These are phyloP conservation scores for Termitomyces sp. DNA, from an alignment of 768 basidiomycete species.

Conservation along the genomic window DNA sequence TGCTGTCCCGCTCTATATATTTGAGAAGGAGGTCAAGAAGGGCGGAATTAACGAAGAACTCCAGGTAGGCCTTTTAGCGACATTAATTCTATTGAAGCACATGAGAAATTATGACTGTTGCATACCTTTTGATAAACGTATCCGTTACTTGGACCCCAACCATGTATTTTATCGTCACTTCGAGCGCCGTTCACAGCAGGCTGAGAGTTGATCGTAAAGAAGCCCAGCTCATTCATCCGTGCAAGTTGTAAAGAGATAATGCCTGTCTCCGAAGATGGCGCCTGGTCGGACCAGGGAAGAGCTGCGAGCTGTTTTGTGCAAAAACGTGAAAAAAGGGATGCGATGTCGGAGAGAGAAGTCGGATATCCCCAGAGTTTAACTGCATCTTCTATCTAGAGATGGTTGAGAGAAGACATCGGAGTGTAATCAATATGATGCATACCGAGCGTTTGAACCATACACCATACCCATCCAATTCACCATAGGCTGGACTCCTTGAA, in stretches of 20 bases:
- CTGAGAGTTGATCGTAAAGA: constrained; percentile 96
- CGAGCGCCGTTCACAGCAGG: constrained; percentile 88
- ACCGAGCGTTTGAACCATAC: constrained; percentile 89
- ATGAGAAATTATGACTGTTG: not conserved
- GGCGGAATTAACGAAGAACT: constrained; percentile 84
- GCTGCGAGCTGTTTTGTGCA: constrained; percentile 68
- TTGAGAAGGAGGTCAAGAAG: constrained; percentile 69
- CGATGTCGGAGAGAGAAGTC: constrained; percentile 55
- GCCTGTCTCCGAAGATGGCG: constrained; percentile 77
- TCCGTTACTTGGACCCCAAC: constrained; percentile 93
- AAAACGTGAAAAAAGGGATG: constrained; percentile 77
- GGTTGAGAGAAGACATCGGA: constrained; percentile 6
- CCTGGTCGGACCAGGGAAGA: constrained; percentile 93
- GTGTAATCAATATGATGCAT: constrained; percentile 4
- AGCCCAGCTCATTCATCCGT: constrained; percentile 85
- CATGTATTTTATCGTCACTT: constrained; percentile 81
- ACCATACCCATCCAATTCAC: constrained; percentile 96
- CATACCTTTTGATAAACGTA: constrained; percentile 92
- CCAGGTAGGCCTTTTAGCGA: constrained; percentile 76
- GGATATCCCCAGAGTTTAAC: constrained; percentile 87
- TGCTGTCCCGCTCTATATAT: constrained; percentile 80
- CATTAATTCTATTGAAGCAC: constrained; percentile 1
- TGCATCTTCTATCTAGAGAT: constrained; percentile 75
- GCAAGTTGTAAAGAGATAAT: constrained; percentile 76
- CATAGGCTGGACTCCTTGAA: constrained; percentile 94